Base-by-base conservation (phyloP, 352 stramenopile species). In the Globisporangium irregulare region DNA sequence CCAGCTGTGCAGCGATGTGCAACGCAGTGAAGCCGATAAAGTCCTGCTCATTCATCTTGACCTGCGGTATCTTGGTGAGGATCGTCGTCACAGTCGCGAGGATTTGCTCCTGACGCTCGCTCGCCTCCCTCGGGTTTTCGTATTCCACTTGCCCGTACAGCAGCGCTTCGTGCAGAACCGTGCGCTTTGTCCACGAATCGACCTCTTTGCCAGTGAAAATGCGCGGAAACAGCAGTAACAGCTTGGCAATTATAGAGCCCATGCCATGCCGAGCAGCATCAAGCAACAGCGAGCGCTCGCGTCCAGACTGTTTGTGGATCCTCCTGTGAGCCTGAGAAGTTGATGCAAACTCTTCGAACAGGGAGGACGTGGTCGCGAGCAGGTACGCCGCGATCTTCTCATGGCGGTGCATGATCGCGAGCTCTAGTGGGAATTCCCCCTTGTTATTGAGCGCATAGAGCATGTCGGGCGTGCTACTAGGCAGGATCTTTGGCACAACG, bases 361-460 rank as follows among this genome's bases (percentile, higher is more conserved):
- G 61, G n/a, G 78, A 63, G 2, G 75, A 70, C 0, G 74, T 84
- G 73, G 86, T 90, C 18, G 80, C 80, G 10, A 92, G 62, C 6
- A 92, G 46, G 59, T 87, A 91, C 56, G 79, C 67, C 2, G 82
- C 79, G 18, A 90, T 70, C 24, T 84, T 71, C 41, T 89, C 82
- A 51, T 90, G 75, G 15, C 74, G 66, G 22, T 84, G 62, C 1
- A 54, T 55, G 22, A 91, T 74, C 5, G 81, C 82, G 3, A 92
- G 78, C 36, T 80, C 72, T 2, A 92, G 65, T 5, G 84, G 69
- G 18, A 78, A 86, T 18, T 81, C 29, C 2, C 55, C 55, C 9
- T 70, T 71, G 3, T 57, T n/a, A 58, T 91, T 67, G 18, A 46
- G 58, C 29, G 46, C 59, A 41, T 41, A 79, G 24, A 92, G 27